Conservation (phyloP, 2,329 filamentous ascomycete genomes). For the Meredithiella fracta region DNA sequence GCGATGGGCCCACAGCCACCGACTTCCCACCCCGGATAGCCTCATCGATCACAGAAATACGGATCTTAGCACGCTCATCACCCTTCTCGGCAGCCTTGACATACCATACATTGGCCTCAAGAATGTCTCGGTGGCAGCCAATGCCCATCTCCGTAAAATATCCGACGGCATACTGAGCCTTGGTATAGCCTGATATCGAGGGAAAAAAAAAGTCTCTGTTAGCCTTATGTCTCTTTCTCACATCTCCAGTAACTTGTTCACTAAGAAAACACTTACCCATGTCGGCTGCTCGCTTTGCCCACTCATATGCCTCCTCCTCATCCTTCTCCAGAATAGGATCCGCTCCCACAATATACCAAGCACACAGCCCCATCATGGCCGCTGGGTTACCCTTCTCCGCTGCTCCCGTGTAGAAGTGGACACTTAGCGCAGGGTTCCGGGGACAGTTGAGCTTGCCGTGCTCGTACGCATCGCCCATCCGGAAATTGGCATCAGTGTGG, state of each 20-base stretch:
- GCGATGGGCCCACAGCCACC: conserved; percentile 36
- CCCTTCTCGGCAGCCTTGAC: conserved; percentile 86
- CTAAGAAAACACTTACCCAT: conserved; percentile 46
- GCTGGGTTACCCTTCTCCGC: conserved; percentile 68
- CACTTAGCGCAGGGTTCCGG: conserved; percentile 76
- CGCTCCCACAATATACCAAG: conserved; percentile 95
- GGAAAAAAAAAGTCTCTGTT: neutral
- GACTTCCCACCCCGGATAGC: conserved; percentile 48
- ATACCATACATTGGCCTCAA: conserved; percentile 97
- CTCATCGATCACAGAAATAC: conserved; percentile 70
- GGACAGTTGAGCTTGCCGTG: conserved; percentile 78
- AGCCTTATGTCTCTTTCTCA: neutral
- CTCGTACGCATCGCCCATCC: conserved; percentile 93
- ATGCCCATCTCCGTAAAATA: conserved; percentile 99
- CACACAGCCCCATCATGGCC: conserved; percentile 96
- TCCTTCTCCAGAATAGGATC: conserved; percentile 86
- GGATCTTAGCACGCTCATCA: conserved; percentile 74
- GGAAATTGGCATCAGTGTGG: conserved; percentile 68
- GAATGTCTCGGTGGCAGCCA: conserved; percentile 79
- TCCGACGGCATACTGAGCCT: conserved; percentile 84
- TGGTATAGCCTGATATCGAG: conserved; percentile 41
- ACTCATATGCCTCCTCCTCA: conserved; percentile 90
- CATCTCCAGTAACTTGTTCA: neutral
- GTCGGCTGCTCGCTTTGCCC: conserved; percentile 76
- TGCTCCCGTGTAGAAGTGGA: conserved; percentile 93